Conservation (phyloP, 2,329 filamentous ascomycete species). For the Helotiales sp. region DNA sequence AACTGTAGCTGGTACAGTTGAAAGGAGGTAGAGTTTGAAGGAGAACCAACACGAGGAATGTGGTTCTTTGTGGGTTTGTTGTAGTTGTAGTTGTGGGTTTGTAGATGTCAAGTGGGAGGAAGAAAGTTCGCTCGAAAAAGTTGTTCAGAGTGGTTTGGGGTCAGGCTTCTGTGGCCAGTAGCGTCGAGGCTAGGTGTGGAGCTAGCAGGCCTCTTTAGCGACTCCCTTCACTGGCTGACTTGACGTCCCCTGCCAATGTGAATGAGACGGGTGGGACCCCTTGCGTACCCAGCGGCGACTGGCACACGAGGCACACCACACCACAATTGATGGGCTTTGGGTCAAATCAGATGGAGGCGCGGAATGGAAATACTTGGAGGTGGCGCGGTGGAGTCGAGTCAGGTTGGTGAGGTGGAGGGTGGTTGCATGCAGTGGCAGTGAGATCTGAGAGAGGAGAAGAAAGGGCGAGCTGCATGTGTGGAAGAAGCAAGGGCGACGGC, state of each 20-base stretch:
- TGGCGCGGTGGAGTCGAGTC: constrained; percentile 9
- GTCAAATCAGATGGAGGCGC: constrained; percentile 4
- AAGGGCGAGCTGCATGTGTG: background rate
- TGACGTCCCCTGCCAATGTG: background rate
- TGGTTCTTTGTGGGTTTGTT: constrained; percentile 12
- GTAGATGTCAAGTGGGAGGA: background rate
- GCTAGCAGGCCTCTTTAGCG: constrained; percentile 12
- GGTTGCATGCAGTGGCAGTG: background rate
- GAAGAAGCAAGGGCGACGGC: background rate
- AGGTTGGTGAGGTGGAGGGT: background rate
- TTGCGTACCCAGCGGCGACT: background rate
- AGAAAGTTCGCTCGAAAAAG: constrained; percentile 20
- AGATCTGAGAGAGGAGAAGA: background rate
- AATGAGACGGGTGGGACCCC: background rate
- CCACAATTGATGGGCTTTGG: background rate
- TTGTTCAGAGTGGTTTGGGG: background rate
- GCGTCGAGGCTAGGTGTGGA: background rate
- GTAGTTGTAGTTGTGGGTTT: background rate
- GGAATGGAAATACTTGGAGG: too few relatives aligned
- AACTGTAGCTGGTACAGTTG: constrained; percentile 26
- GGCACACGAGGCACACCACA: background rate
- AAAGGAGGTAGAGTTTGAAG: constrained; percentile 13
- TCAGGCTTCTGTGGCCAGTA: background rate
- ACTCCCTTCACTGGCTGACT: background rate
- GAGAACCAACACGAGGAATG: constrained; percentile 16